A percentile compares a stretch with the other conserved stretches of the same genome.
These are phyloP conservation scores for Cladosporium colombiae DNA, from an alignment of 2,329 filamentous ascomycete species.

Conservation along the genomic window DNA sequence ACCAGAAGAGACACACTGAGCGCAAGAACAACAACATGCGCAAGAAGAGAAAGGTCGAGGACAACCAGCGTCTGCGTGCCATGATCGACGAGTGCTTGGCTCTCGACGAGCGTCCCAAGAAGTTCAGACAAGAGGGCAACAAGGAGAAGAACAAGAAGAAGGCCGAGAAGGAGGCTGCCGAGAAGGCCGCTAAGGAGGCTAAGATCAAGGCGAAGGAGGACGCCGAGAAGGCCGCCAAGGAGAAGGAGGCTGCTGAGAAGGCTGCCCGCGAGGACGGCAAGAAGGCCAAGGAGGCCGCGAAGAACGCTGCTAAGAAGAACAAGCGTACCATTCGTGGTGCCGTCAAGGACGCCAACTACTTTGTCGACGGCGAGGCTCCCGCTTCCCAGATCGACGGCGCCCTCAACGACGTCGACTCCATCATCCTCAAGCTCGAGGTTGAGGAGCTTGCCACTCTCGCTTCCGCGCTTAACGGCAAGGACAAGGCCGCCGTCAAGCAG, in stretches of 20 bases:
- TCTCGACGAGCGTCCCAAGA: conserved; percentile 93
- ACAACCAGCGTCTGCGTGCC: conserved; percentile 85
- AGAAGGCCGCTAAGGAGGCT: conserved; percentile 83
- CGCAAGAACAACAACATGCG: conserved; percentile 97
- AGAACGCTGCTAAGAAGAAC: conserved; percentile 99
- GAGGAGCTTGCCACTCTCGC: conserved; percentile 88
- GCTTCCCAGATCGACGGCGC: conserved; percentile 81
- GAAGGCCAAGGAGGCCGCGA: conserved; percentile 98
- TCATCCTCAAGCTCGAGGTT: conserved; percentile 85
- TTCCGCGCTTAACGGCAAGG: conserved; percentile 72
- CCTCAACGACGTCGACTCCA: conserved; percentile 78
- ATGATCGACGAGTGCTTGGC: conserved; percentile 84
- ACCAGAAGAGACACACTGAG: conserved; percentile 98
- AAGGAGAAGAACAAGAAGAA: conserved; percentile 96
- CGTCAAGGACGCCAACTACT: conserved; percentile 98
- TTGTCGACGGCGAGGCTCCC: conserved; percentile 67
- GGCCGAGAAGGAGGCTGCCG: conserved; percentile 85
- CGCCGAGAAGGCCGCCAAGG: conserved; percentile 63
- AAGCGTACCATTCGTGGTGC: conserved; percentile 93
- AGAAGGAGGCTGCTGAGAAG: conserved; percentile 86
- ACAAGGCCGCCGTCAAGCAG: conserved; percentile 79
- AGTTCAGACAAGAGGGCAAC: conserved; percentile 88
- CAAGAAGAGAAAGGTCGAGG: conserved; percentile 99
- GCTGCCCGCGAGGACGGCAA: conserved; percentile 77
- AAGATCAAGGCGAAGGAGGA: conserved; percentile 80